Conservation (phyloP, 805 yeast species). For the Candida fluviatilis region DNA sequence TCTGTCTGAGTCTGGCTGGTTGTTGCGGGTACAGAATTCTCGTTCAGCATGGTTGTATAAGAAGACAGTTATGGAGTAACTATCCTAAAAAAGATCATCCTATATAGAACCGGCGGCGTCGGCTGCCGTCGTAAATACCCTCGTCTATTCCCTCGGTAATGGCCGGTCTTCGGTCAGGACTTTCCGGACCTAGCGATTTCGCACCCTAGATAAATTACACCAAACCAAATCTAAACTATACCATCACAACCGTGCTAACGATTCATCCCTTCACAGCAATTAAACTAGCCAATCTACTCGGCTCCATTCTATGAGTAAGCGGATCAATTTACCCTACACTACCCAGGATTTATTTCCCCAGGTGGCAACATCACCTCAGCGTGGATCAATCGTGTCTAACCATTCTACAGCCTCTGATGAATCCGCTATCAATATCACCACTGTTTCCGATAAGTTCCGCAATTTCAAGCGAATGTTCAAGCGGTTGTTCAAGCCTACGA, state of each 20-base stretch:
- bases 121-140: too few species aligned
- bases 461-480: constrained; percentile 28
- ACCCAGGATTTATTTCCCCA: constrained; percentile 42
- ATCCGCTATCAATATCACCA: background rate
- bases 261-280: too few species aligned
- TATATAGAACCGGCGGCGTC: too few species aligned
- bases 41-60: background rate
- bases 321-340: constrained; percentile 37
- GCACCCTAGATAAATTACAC: too few species aligned
- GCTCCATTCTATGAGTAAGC: constrained; percentile 36
- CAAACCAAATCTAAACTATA: too few species aligned
- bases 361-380: constrained; percentile 13
- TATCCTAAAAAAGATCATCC: too few species aligned
- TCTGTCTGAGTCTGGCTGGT: background rate
- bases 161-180: too few species aligned
- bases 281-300: too few species aligned
- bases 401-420: constrained; percentile 9
- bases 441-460: constrained; percentile 11
- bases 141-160: too few species aligned
- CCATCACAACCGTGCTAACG: too few species aligned
- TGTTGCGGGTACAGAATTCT: background rate
- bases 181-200: too few species aligned
- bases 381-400: constrained; percentile 20
- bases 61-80: background rate
- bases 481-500: constrained; percentile 59